A percentile compares a stretch with the other conserved stretches of the same genome.
These are phyloP conservation scores for Ceratocystis alfenasii DNA, from an alignment of 2,329 filamentous ascomycete genomes.

Conservation along the genomic window DNA sequence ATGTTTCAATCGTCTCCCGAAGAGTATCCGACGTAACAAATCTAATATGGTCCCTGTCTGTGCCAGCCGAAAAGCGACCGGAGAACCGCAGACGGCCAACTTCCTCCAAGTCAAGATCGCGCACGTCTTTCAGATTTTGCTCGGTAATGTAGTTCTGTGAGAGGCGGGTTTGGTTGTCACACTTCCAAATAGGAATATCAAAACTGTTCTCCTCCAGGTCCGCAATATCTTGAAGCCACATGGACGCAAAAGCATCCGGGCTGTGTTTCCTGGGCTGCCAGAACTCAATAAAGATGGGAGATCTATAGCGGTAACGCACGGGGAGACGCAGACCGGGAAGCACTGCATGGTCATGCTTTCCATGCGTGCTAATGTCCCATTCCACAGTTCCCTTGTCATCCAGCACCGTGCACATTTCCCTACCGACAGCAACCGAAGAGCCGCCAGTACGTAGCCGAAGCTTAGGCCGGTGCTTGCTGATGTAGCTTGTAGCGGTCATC, in stretches of 20 bases:
- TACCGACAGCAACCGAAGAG: conserved; percentile 49
- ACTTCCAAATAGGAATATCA: conserved; percentile 84
- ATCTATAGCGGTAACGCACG: conserved; percentile 80
- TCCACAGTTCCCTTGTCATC: conserved; percentile 27
- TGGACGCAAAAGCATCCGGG: conserved; percentile 60
- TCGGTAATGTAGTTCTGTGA: conserved; percentile 89
- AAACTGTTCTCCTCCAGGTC: conserved; percentile 69
- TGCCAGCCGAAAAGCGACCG: conserved; percentile 77
- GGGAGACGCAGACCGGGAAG: conserved; percentile 55
- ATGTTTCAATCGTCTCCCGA: conserved; percentile 85
- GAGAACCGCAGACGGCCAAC: conserved; percentile 71
- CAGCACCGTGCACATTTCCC: conserved; percentile 12
- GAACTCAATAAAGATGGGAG: conserved; percentile 81
- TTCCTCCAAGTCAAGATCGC: conserved; percentile 65
- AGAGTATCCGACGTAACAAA: conserved; percentile 82
- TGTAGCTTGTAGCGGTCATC: conserved; percentile 53
- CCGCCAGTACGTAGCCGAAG: conserved; percentile 75
- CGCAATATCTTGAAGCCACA: conserved; percentile 77
- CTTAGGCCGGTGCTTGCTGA: conserved; percentile 55
- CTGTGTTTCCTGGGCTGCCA: conserved; percentile 56
- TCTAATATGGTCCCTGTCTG: conserved; percentile 69
- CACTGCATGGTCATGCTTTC: conserved; percentile 28
- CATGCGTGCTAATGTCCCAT: conserved; percentile 39
- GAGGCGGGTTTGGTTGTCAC: conserved; percentile 59
- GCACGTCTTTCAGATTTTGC: conserved; percentile 55